Base-by-base conservation (phyloP, 2,329 filamentous ascomycete genomes). In the Pezicula radicicola region DNA sequence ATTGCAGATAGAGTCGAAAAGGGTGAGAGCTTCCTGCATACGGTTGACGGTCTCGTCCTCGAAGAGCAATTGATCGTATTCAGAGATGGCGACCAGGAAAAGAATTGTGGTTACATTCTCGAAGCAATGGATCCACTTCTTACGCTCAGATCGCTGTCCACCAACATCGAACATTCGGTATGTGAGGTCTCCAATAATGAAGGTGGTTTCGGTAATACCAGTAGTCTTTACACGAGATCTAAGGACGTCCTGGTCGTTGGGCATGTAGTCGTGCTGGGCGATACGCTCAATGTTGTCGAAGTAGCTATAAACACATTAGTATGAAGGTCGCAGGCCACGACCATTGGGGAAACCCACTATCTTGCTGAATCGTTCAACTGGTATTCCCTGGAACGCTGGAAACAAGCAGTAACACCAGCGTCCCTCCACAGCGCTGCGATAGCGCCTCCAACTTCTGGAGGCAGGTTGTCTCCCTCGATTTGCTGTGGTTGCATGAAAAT, bases 41-140 rank as follows among this genome's bases (percentile, higher is more conserved):
- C 91, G 89, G 73, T 94, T 94, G 81, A 92, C 93, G 66, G 95
- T 94, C 72, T 96, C 91, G 70, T 97, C 93, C 73, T 97, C 93
- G 10, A 97, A 91, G 41, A 97, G 77, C 61, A 93, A 94, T 70
- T 97, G 94, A 68, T 97, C 94, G 70, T 97, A 97, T 55, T 93
- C 94, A 55, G 92, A 97, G 62, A 97, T 92, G 51, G 94, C 92
- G 48, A 96, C 93, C 58, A 97, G 81, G 74, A 97, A 97, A 36
- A 97, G 78, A 49, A 97, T 80, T 61, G 90, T 93, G 65, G 93
- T 92, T 28, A 90, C 86, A 55, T 87, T 88, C 66, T 90, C 87
- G 64, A 90, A 89, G 63, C 87, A 88, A 63, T 89, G 86, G 48
- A 89, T 89, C 86, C 86, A 89, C 72, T 89, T 89, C 76, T 89